Evolutionary conservation across 768 basidiomycete genomes (phyloP), one percentile per base, ranked within the genome.

Genomic region (Mycena rosella): DNA sequence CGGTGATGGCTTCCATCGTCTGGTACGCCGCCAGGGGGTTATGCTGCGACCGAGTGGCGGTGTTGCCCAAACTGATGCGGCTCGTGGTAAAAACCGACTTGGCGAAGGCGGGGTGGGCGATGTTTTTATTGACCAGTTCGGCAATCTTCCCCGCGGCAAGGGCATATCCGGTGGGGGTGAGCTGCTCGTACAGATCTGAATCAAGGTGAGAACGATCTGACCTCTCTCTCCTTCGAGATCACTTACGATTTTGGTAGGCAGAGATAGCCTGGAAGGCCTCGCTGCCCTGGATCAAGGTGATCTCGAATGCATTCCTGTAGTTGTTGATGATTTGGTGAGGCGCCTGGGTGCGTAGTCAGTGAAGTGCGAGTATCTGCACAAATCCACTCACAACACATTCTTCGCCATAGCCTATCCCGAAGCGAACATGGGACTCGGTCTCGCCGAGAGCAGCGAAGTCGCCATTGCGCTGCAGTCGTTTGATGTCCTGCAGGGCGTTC

Each of bases 191-290:
- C 4, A 44, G 3, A 14, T 44, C 42, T 44, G 42, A 40, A 3
- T 8, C 38, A 18, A 5, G 14, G 38, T 13, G 10, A 40, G 32
- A n/a, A n/a, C 11, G 38, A 40, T 15, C 38, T 40, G 14, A 40
- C n/a, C n/a, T n/a, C n/a, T n/a, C n/a, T n/a, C n/a, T n/a, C n/a
- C n/a, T n/a, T n/a, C n/a, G n/a, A n/a, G n/a, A n/a, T n/a, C n/a
- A 44, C 63, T 65, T 4, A 65, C 63, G 48, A 20, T 57, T 65
- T 20, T 65, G 63, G 7, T 40, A 65, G 26, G 5, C 63, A 0
- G 63, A 49, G 0, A 65, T 17, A 7, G 27, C 38, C 3, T 34
- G 3, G 26, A 49, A 65, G 22, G 22, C 18, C 2, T 17, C 45
- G 24, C 56, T 65, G 6, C 2, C 18, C 11, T 20, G 20, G 5